These are phyloP conservation scores for Suhomyces panamericanus DNA, from an alignment of 1,139 yeast species.

Conservation along the genomic window DNA sequence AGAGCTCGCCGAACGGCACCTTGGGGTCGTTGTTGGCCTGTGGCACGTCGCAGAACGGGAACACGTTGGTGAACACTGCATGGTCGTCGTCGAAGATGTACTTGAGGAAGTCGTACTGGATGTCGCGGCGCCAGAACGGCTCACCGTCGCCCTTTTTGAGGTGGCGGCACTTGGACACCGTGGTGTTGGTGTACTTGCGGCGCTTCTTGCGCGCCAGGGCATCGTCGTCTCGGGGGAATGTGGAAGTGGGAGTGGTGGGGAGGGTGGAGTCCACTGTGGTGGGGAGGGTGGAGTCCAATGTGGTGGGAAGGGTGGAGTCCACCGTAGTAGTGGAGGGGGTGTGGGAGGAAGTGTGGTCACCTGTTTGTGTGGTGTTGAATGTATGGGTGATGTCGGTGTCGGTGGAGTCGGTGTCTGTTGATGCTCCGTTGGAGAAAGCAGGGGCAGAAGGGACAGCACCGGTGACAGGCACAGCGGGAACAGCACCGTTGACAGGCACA, in stretches of 20 bases:
- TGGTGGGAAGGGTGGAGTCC: neutral
- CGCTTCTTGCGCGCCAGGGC: slow-evolving; percentile 12
- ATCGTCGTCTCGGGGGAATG: slow-evolving; percentile 1
- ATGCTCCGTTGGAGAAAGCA: no score
- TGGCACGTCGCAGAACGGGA: slow-evolving; percentile 36
- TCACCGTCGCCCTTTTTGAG: slow-evolving; percentile 90
- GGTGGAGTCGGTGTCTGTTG: neutral
- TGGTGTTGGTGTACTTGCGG: slow-evolving; percentile 15
- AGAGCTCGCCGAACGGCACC: slow-evolving; percentile 81
- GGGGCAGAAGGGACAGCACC: neutral
- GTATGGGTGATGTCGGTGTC: neutral
- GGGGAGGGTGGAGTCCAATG: neutral
- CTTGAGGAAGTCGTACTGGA: slow-evolving; percentile 78
- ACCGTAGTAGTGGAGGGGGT: neutral
- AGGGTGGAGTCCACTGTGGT: neutral
- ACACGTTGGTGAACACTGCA: slow-evolving; percentile 67
- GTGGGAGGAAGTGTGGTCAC: no score
- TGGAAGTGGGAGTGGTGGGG: no score
- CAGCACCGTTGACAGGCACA: neutral
- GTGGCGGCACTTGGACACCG: slow-evolving; percentile 44
- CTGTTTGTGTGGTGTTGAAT: neutral
- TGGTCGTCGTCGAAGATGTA: slow-evolving; percentile 62
- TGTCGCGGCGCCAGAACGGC: slow-evolving; percentile 85
- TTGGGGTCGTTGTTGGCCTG: slow-evolving; percentile 45
- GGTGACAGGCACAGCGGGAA: neutral